phyloP scores from a whole-genome alignment of 2,329 filamentous ascomycete genomes.

The Dryadomyces sulphureus region DNA sequence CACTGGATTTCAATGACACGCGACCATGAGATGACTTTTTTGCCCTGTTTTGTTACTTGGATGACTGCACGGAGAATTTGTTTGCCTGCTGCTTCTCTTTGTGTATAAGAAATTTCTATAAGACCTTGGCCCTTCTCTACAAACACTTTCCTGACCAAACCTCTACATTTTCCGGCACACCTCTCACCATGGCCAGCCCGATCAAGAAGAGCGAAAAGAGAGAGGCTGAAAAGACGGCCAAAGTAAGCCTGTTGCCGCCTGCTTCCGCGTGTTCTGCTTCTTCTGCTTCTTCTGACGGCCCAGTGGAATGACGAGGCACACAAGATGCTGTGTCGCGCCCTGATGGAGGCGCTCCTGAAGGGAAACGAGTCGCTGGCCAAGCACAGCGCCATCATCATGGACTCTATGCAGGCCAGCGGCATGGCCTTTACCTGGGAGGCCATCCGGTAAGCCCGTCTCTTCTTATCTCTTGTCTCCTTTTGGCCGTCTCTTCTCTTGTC shows the following conservation, averaged over 20 bases:
- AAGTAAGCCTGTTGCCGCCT: neutral
- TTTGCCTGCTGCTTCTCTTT: no score
- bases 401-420: constrained; percentile 16
- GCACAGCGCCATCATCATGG: constrained; percentile 17
- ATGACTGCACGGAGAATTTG: no score
- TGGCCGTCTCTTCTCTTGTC: neutral
- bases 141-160: no score
- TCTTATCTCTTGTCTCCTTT: constrained; percentile 4
- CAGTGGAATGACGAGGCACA: constrained; percentile 15
- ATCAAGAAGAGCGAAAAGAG: no score
- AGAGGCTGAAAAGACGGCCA: constrained; percentile 2
- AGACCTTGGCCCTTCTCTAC: no score
- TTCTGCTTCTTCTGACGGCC: neutral
- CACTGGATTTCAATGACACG: neutral
- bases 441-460: constrained; percentile 23
- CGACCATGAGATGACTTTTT: neutral
- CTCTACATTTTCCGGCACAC: no score
- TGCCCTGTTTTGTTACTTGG: no score
- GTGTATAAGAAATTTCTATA: no score
- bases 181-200: no score
- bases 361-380: constrained; percentile 9
- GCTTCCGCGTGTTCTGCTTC: neutral
- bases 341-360: constrained; percentile 9
- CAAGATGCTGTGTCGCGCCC: constrained; percentile 9
- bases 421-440: constrained; percentile 25